These are phyloP conservation scores for Eucalyptus regnans DNA, from an alignment of 345 rosid genomes.

Conservation along the genomic window DNA sequence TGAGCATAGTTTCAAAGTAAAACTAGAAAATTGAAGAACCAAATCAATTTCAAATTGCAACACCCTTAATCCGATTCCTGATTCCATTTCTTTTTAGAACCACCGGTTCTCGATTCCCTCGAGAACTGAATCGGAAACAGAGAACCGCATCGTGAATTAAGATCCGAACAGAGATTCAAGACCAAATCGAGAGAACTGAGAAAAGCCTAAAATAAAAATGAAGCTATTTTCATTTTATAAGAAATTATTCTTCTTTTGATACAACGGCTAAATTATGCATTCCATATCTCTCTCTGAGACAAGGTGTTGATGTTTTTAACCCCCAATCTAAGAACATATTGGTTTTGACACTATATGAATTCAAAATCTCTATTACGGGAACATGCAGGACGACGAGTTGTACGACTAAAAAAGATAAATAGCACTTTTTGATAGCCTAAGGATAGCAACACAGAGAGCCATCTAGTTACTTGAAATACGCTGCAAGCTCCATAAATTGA, in stretches of 20 bases:
- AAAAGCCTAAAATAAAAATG: background rate
- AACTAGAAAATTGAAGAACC: too few relatives aligned
- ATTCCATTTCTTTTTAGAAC: too few relatives aligned
- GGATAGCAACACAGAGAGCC: background rate
- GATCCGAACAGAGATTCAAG: too few relatives aligned
- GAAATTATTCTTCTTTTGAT: background rate
- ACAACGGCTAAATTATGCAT: background rate
- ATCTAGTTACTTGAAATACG: background rate
- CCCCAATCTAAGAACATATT: background rate
- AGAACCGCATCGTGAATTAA: too few relatives aligned
- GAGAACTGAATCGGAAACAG: fast-evolving
- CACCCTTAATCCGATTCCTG: background rate
- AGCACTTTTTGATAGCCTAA: background rate
- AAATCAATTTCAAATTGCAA: too few relatives aligned
- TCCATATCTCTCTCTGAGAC: background rate
- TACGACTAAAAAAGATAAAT: too few relatives aligned
- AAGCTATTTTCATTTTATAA: background rate
- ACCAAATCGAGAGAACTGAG: background rate
- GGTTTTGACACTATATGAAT: background rate
- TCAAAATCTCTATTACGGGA: background rate
- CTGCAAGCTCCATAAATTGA: background rate
- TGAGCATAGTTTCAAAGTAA: too few relatives aligned
- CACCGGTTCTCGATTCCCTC: fast-evolving
- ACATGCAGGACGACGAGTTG: background rate
- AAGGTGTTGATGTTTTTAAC: background rate